Percentiles rank a stretch among this genome's conserved stretches.
Conservation (phyloP, 2,329 filamentous ascomycete species). For the Botrytis fragariae region DNA sequence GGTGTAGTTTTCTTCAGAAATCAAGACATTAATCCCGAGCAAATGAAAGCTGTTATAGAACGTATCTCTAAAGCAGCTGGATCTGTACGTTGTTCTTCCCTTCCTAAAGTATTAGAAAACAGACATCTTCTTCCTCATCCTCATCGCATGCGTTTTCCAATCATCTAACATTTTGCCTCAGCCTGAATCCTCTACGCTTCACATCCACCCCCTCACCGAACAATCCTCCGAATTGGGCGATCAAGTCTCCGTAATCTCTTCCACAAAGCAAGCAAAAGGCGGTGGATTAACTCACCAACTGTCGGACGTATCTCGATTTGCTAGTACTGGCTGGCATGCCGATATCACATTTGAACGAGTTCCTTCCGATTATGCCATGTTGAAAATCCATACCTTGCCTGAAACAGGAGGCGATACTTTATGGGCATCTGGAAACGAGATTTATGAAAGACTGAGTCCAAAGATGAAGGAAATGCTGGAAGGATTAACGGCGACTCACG, state of each 20-base stretch:
- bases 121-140: neutral
- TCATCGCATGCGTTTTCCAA: neutral
- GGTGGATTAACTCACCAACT: conserved; percentile 47
- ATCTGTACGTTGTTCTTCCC: conserved; percentile 15
- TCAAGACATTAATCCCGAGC: conserved; percentile 47
- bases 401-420: conserved; percentile 48
- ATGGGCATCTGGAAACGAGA: conserved; percentile 51
- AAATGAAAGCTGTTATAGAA: conserved; percentile 45
- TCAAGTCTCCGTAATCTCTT: conserved; percentile 56
- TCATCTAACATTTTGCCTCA: conserved; percentile 1
- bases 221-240: conserved; percentile 52
- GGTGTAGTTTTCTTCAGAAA: conserved; percentile 54
- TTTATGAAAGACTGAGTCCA: conserved; percentile 54
- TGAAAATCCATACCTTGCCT: conserved; percentile 50
- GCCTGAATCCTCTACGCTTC: conserved; percentile 46
- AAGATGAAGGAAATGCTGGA: conserved; percentile 49
- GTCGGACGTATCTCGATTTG: conserved; percentile 51
- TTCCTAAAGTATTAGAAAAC: neutral
- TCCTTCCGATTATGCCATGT: conserved; percentile 53
- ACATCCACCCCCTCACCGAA: conserved; percentile 53
- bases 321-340: conserved; percentile 50
- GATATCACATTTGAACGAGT: conserved; percentile 55
- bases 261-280: conserved; percentile 39
- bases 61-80: conserved; percentile 5
- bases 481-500: conserved; percentile 49